These are phyloP conservation scores for Corylus avellana DNA, from an alignment of 306 rosid species.

Conservation along the genomic window DNA sequence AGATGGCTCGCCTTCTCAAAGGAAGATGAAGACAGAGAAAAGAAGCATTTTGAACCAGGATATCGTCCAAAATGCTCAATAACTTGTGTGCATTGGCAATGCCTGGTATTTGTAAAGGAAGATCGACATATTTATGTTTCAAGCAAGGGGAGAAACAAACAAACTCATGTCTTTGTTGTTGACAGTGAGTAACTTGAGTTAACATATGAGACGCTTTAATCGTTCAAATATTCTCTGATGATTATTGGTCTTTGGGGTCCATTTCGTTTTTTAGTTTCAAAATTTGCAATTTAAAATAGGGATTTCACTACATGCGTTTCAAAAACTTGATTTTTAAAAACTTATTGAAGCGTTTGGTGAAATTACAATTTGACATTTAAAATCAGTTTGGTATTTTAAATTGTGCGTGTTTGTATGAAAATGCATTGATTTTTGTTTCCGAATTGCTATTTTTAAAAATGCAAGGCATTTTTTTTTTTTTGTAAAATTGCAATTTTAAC, in stretches of 20 bases:
- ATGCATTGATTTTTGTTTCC: too few relatives aligned
- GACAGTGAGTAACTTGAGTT: constrained; percentile 32
- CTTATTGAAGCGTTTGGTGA: too few relatives aligned
- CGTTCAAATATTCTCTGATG: constrained; percentile 28
- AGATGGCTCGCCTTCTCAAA: constrained; percentile 53
- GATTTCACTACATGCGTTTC: too few relatives aligned
- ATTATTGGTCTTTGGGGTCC: neutral
- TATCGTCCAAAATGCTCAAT: constrained; percentile 49
- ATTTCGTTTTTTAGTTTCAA: too few relatives aligned
- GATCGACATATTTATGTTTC: constrained; percentile 46
- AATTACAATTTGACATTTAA: too few relatives aligned
- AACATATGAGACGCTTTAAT: constrained; percentile 14
- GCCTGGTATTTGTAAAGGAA: constrained; percentile 73
- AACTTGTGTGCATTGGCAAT: constrained; percentile 69
- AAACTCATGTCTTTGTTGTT: constrained; percentile 37
- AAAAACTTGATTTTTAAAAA: too few relatives aligned
- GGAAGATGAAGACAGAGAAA: constrained; percentile 44
- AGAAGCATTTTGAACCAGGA: constrained; percentile 40
- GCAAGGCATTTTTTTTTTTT: too few relatives aligned
- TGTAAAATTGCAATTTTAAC: too few relatives aligned
- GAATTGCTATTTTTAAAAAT: too few relatives aligned
- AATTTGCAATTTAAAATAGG: too few relatives aligned
- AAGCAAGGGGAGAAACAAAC: constrained; percentile 34
- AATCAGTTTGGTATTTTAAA: too few relatives aligned
- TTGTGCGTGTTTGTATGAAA: too few relatives aligned